A percentile compares a stretch with the other conserved stretches of the same genome.
These are phyloP conservation scores for Pistacia atlantica DNA, from an alignment of 345 rosid genomes.

Conservation along the genomic window DNA sequence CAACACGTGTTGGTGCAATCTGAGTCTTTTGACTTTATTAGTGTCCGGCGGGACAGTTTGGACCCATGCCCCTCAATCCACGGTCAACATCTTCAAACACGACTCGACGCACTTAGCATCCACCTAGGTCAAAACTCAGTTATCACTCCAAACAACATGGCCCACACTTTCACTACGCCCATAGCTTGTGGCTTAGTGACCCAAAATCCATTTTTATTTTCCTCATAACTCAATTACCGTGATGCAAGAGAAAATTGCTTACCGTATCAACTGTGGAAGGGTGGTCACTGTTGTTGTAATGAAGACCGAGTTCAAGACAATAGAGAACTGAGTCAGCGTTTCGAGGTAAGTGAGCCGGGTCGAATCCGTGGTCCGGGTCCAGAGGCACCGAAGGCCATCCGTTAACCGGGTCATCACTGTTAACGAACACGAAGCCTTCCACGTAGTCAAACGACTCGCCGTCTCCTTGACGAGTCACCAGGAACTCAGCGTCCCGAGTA, in stretches of 20 bases:
- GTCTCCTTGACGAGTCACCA: constrained; percentile 56
- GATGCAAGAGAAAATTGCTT: constrained; percentile 15
- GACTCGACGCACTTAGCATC: constrained; percentile 32
- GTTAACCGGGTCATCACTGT: constrained; percentile 75
- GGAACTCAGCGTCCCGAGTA: constrained; percentile 76
- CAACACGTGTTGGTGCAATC: constrained; percentile 43
- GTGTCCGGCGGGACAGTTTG: constrained; percentile 17
- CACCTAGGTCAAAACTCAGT: constrained; percentile 34
- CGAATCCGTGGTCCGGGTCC: constrained; percentile 41
- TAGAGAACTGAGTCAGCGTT: constrained; percentile 75
- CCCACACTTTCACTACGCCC: constrained; percentile 22
- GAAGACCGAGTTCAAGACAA: constrained; percentile 82
- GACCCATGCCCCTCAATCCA: background rate
- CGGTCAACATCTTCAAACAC: constrained; percentile 32
- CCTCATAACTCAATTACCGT: background rate
- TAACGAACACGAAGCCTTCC: constrained; percentile 88
- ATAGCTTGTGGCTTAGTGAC: background rate
- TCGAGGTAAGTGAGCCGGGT: constrained; percentile 46
- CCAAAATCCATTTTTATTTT: too few species aligned
- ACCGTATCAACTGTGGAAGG: constrained; percentile 65
- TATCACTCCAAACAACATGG: constrained; percentile 9
- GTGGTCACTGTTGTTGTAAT: constrained; percentile 47
- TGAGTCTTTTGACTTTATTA: constrained; percentile 28
- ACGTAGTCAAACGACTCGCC: constrained; percentile 75
- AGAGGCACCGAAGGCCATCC: constrained; percentile 86